Conservation (phyloP, 2,329 filamentous ascomycete genomes). For the Fusarium sp. region DNA sequence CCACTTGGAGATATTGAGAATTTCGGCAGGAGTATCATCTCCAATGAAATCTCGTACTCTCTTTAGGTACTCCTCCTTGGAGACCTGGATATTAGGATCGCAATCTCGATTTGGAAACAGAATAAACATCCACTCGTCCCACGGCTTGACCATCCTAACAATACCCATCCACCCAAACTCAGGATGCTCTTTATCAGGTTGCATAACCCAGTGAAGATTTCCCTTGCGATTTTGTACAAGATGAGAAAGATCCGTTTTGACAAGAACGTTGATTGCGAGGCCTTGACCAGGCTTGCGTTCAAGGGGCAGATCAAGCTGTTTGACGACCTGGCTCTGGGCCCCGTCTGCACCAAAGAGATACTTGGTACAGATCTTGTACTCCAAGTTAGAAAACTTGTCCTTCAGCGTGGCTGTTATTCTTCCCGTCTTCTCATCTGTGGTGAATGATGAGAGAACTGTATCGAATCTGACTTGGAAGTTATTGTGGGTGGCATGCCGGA, state of each 20-base stretch:
- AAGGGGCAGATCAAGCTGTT: background rate
- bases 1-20: background rate
- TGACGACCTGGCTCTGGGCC: background rate
- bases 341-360: background rate
- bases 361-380: background rate
- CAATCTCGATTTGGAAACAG: background rate
- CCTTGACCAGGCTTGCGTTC: background rate
- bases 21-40: background rate
- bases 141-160: background rate
- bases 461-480: background rate
- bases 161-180: background rate
- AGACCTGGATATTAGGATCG: background rate
- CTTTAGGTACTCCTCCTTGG: fast-evolving
- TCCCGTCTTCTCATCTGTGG: background rate
- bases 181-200: background rate
- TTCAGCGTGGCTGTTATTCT: background rate
- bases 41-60: background rate
- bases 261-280: background rate
- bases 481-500: background rate
- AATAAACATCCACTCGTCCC: background rate
- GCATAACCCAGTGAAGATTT: background rate
- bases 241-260: background rate
- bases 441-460: background rate
- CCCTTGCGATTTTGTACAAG: background rate
- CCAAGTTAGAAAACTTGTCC: background rate